Base-by-base conservation (phyloP, 2,329 filamentous ascomycete species). In the Alternaria sp. region DNA sequence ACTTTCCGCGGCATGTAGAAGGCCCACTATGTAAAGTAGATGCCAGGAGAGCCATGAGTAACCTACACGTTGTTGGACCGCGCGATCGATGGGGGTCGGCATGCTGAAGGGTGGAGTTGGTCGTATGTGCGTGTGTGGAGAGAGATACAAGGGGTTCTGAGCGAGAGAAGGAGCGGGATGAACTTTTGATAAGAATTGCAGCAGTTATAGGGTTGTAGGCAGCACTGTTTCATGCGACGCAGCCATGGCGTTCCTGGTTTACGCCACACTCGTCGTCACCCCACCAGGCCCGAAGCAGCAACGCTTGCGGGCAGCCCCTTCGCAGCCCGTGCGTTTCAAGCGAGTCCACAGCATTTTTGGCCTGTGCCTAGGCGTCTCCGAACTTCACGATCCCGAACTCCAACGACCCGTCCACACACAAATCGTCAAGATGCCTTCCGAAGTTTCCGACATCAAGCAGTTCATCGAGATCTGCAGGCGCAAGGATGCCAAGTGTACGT, bases 381-480 rank as follows among this genome's bases (percentile, higher is more conserved):
- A 69, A 66, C 60, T 72, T 64, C 65, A 70, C 71, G 73, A 73
- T 68, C 68, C 60, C 62, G 63, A 66, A 58, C 54, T 61, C 54
- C 59, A 61, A 69, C 66, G 59, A 66, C 64, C 67, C 63, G 66
- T 66, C 69, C 70, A 67, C 70, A 81, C 74, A 83, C 64, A 58
- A 45, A 50, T 86, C 85, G 86, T 85, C 92, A 97, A 87, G 85
- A 99, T 99, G 96, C 95, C 96, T 90, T 89, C 90, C 82, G 93
- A 98, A 92, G 91, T 97, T 85, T 92, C 90, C 83, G 96, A 98
- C 84, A 98, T 98, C 90, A 98, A 99, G 83, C 84, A 97, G 89
- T 99, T 99, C 93, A 97, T 99, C 85, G 96, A 98, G 91, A 97
- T 99, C 90, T 97, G 93, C 91, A 92, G 95, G 86, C 92, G 96